Base-by-base conservation (phyloP, 2,329 filamentous ascomycete species). In the Dryadomyces quercus-mongolicae region DNA sequence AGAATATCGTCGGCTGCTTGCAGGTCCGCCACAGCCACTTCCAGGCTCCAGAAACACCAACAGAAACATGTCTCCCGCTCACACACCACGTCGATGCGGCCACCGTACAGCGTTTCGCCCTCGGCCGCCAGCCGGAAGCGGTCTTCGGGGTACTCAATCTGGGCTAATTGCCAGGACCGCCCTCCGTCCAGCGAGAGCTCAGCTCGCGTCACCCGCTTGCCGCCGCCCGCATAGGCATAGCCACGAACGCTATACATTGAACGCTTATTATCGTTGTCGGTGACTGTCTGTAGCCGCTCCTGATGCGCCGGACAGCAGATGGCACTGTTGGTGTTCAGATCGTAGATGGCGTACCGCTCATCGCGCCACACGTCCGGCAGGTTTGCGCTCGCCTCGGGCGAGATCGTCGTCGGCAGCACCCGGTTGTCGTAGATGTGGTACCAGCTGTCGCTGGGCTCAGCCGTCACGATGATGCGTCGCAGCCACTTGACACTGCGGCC, bases 371-470 rank as follows among this genome's bases (percentile, higher is more conserved):
- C 88, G 21, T 84, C 79, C 0, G 82, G 80, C 53, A 90, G 74
- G 58, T 85, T 80, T 2, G 84, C 83, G 56, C 87, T 85, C 64
- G 85, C 84, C 60, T 95, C 89, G 0, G 91, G 89, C 12, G 84
- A 85, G 16, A 95, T 76, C 77, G 84, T 91, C 0, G 89, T 95
- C 60, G 91, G 91, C 43, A 96, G 70, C 1, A 96, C 89, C 56
- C 89, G 76, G 65, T 96, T 96, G 66, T 96, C 91, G 67, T 93
- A 91, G 58, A 94, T 89, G 67, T 96, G 91, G 63, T 95, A 95
- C 88, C 89, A 95, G 64, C 94, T 95, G 58, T 92, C 85, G 64
- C 89, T 95, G 0, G 90, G 89, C 22, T 76, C 73, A 10, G 83
- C 78, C 0, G 89, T 92, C 51, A 96, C 68, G 46, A 90, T 85